Base-by-base conservation (phyloP, 2,329 filamentous ascomycete species). In the Ophiosphaerella narmari region DNA sequence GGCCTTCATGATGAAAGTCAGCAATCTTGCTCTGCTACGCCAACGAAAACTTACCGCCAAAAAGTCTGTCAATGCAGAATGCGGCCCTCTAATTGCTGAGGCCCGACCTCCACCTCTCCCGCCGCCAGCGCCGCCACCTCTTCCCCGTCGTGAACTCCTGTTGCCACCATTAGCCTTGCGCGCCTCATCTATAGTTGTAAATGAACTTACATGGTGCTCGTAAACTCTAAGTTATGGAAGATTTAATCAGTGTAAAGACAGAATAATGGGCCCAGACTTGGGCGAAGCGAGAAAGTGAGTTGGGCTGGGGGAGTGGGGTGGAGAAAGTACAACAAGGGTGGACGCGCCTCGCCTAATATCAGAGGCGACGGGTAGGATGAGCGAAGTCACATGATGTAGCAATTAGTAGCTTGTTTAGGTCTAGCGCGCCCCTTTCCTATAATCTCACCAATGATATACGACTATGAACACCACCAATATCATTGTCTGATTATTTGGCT, bases 61-160 rank as follows among this genome's bases (percentile, higher is more conserved):
- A 62, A 87, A 88, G 65, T 88, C 85, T 6, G 86, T 88, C 63
- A 88, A 74, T 11, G 86, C 86, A 50, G 85, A 87, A 59, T 85
- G 85, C 72, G 84, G 84, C 2, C 80, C 81, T 42, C 80, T 78
- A 61, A 83, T 82, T 26, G 18, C 42, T 53, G 76, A 63, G 21
- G 60, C 74, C 32, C 45, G 21, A 14, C 58, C 65, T 59, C 81
- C 80, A 39, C 55, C 55, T 55, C 58, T 63, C 59, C 81, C 80
- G 40, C 55, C 55, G 48, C 62, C 59, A 66, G 65, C 65, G 33
- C 57, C 39, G 60, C 57, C 54, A 54, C 58, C 63, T 59, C 81
- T 80, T 40, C 54, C 54, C 63, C 68, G 63, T 54, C 67, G 62
- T 56, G 57, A 64, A 46, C 63, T 62, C 69, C 68, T 67, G 33